Base-by-base conservation (phyloP, 2,329 filamentous ascomycete genomes). In the Helotiales sp. region DNA sequence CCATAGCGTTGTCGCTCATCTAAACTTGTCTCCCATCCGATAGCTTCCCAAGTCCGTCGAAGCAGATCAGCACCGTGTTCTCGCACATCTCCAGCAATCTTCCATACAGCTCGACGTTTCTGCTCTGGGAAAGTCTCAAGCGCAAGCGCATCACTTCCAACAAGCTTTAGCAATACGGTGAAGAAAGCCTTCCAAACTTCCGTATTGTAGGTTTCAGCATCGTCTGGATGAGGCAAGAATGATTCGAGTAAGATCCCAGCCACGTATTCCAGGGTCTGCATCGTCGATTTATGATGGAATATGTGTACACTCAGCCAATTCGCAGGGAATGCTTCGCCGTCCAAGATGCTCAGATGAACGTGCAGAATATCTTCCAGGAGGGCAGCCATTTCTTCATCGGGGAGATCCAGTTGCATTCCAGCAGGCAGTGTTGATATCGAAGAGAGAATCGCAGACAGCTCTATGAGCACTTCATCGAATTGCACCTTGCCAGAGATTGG, bases 81-180 rank as follows among this genome's bases (percentile, higher is more conserved):
- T 64, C 96, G 87, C 60, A 99, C 93, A 80, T 99, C 96, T 6
- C 96, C 96, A 3, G 95, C 96, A 77, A 99, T 97, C 81, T 98
- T 99, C 96, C 96, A 99, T 1, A 98, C 95, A 0, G 96, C 95
- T 64, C 96, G 85, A 54, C 96, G 86, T 81, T 98, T 99, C 80
- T 99, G 96, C 78, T 99, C 96, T 0, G 96, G 93, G 76, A 97
- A 98, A 0, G 94, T 97, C 77, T 99, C 96, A 43, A 99, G 85
- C 0, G 96, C 94, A 22, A 99, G 85, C 0, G 91, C 92, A 40
- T 94, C 89, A 75, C 93, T 97, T 5, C 93, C 92, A 2, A 99
- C 93, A 2, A 98, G 89, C 76, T 92, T 93, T 30, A 99, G 84
- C 32, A 99, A 82, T 0, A 93, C 95, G 20, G 90, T 91, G 77